Evolutionary conservation across 2,329 filamentous ascomycete genomes (phyloP).

Genomic region (Aureobasidium sp.): DNA sequence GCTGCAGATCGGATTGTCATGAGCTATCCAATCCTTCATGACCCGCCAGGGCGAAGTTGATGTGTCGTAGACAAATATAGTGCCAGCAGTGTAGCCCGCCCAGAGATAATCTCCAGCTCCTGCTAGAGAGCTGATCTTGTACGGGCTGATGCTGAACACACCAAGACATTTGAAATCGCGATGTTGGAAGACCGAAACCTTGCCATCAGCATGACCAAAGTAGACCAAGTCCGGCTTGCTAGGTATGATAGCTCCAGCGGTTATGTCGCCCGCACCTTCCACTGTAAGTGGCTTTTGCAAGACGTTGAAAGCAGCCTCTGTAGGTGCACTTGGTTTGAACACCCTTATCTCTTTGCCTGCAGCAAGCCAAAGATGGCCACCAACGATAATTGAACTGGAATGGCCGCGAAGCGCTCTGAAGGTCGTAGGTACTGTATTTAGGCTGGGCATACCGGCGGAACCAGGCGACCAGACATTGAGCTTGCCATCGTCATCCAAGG

Average conservation of each 20-base stretch:
- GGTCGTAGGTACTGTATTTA: conserved; percentile 66
- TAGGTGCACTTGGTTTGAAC: conserved; percentile 65
- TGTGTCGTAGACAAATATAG: conserved; percentile 87
- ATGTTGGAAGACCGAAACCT: conserved; percentile 85
- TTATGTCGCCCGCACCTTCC: conserved; percentile 75
- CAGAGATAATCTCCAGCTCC: conserved; percentile 78
- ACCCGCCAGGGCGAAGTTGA: conserved; percentile 75
- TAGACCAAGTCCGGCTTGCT: conserved; percentile 73
- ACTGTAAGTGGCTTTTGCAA: conserved; percentile 63
- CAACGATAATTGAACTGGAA: conserved; percentile 82
- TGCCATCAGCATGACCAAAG: conserved; percentile 88
- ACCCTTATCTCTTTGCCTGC: conserved; percentile 80
- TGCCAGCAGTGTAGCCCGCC: conserved; percentile 92
- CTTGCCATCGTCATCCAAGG: conserved; percentile 80
- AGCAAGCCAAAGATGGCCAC: conserved; percentile 79
- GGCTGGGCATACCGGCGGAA: conserved; percentile 63
- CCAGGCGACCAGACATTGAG: conserved; percentile 83
- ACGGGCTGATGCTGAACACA: conserved; percentile 78
- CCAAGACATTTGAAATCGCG: conserved; percentile 69
- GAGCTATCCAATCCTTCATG: conserved; percentile 91
- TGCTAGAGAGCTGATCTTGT: conserved; percentile 85
- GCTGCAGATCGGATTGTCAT: conserved; percentile 72
- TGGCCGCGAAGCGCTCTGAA: conserved; percentile 75
- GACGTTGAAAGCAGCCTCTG: conserved; percentile 66
- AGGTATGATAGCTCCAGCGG: conserved; percentile 68